Evolutionary conservation across 1,284 basidiomycete species (phyloP), one percentile per base, ranked within the genome.

Genomic region (Macrocystidia cucumis): DNA sequence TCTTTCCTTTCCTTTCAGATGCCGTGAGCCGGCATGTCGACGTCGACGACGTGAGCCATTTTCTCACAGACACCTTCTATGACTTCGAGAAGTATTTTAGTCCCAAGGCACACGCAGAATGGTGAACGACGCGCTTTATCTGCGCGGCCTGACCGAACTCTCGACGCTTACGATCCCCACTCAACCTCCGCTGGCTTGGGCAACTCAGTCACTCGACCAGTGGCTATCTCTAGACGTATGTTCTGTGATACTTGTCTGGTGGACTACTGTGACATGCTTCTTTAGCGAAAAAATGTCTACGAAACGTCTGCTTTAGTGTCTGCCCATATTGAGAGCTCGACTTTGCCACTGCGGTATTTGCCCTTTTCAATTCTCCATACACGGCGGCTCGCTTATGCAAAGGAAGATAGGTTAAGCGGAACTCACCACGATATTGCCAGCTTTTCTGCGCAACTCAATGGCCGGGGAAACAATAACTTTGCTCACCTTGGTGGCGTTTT

Each of bases 241-340:
- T 59, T 34, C 13, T 35, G 34, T 38, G 22, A 11, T 32, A 22
- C 37, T 35, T 31, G 35, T 30, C 21, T 37, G 19, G 35, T 25
- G 5, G n/a, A 9, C 22, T 12, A 11, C 34, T 11, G 35, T 22
- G 27, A 40, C 26, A 27, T 40, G 35, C 34, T 43, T 36, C 19
- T 22, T 19, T 46, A 81, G 72, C 47, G 43, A 21, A 48, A 54
- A 9, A 63, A 58, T 32, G 38, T 55, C 1, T 82, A 78, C 52
- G 69, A 76, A 32, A 60, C 65, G 8, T 81, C 82, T 2, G 79
- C 81, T 5, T 50, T 86, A 23, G 50, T 85, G 5, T 76, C 84
- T 0, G 59, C 78, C n/a, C 72, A 81, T 44, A 59, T 85, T 9
- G 81, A 87, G 42, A 75, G 61, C 20, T 62, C 59, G 9, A 86